Evolutionary conservation across 1,139 yeast genomes (phyloP), one percentile per base, ranked within the genome.

Genomic region (Chernovozyma aurita): DNA sequence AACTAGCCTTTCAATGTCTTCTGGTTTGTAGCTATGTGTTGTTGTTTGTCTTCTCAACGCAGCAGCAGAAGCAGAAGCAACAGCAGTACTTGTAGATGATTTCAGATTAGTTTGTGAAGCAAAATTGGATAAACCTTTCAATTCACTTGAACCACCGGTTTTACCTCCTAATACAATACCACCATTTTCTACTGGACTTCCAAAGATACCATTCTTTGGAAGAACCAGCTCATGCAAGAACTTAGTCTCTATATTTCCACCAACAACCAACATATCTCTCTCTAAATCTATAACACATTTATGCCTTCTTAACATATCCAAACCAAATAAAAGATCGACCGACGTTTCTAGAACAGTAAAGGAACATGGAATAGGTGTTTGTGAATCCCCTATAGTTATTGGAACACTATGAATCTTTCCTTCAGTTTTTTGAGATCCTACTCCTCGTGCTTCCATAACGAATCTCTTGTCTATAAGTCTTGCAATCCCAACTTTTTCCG

Each of bases 331-430:
- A 36, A 81, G 63, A 44, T 82, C 90, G 17, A 81, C 83, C n/a
- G 70, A 70, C 1, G 88, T 78, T 44, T 90, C 95, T 40, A 92
- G 60, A 2, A 92, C 92, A 2, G 80, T 78, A 53, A 92, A 85
- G 18, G 92, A 76, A 51, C 96, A 86, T 1, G 96, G 92, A 28
- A 76, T 65, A 32, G 68, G 71, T 22, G 64, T 50, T 11, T 53
- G 46, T 1, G 71, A 61, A 30, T 67, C 70, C 15, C 87, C 95
- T 26, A 92, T 79, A 43, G 80, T 80, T 31, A 92, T 73, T 18
- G 95, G 95, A 0, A 88, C 95, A 47, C 88, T 81, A 55, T 92
- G 97, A 33, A 94, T 83, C 41, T 85, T 73, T 4, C 98, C 99
- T 24, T 79, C 59, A 37, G 87, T 85, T 44, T 76, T 72, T 30